Evolutionary conservation across 345 rosid species (phyloP), one percentile per base, ranked within the genome.

Genomic region (Toxicodendron radicans): DNA sequence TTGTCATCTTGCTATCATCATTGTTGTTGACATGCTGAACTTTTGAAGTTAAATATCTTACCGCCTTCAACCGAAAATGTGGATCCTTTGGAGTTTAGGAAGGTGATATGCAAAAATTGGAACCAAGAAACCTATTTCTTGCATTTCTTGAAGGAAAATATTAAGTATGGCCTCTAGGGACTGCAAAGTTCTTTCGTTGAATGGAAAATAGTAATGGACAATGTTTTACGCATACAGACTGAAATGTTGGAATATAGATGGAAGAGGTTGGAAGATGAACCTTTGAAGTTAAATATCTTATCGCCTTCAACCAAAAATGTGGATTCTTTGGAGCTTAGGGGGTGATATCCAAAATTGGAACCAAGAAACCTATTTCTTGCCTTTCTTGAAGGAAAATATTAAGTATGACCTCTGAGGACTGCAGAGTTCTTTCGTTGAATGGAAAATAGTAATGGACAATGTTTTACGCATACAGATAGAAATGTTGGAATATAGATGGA

Each of bases 241-340:
- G 79, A 90, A 78, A 87, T 85, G 87, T 73, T 93, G 76, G 98
- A 93, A 71, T 87, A 87, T 76, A 85, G 91, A 70, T 85, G 82
- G 60, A 78, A 76, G 73, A 87, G 97, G 71, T 81, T 95, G 82
- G 86, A 81, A 52, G 79, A 77, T 87, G 98, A 93, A 79, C 98
- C 99, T 56, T 11, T 91, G 79, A 88, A 80, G 83, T 79, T 93
- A 41, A 84, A 79, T 57, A 75, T 62, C 38, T 52, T 79, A 49
- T 75, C 91, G 79, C 79, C 87, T 57, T 78, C 84, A 46, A 76
- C 80, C 48, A 89, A 81, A 66, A 82, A 74, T 23, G 75, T 73
- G 66, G 85, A 86, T 58, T 49, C 86, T 41, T 79, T 89, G 72
- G 99, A 95, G 85, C 93, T 91, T 80, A 90, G n/a, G n/a, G n/a